These are phyloP conservation scores for Aureobasidium sp. DNA, from an alignment of 2,329 filamentous ascomycete species.

Conservation along the genomic window DNA sequence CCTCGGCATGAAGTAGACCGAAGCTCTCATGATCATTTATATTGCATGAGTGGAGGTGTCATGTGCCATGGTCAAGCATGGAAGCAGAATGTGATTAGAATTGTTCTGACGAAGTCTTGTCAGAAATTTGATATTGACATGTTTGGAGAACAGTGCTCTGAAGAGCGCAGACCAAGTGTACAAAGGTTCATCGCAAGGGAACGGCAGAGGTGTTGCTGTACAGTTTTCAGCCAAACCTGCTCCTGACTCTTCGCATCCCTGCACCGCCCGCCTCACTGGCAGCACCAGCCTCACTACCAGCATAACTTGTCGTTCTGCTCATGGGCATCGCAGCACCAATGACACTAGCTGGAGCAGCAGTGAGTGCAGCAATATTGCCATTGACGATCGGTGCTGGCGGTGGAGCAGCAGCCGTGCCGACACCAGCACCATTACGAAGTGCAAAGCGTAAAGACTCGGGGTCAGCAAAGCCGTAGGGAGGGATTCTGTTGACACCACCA, in stretches of 20 bases:
- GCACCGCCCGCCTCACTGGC: slow-evolving; percentile 17
- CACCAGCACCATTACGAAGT: slow-evolving; percentile 18
- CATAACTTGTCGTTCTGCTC: slow-evolving; percentile 23
- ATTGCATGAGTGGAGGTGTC: background rate
- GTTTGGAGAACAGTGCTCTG: no score
- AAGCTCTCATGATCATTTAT: background rate
- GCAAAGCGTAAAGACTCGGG: slow-evolving; percentile 15
- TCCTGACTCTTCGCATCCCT: slow-evolving; percentile 19
- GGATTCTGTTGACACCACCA: slow-evolving; percentile 29
- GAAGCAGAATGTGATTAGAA: background rate
- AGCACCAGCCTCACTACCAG: slow-evolving; percentile 21
- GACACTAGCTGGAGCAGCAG: slow-evolving; percentile 13
- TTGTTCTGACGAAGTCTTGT: background rate
- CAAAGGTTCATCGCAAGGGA: no score
- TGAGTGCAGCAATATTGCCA: slow-evolving; percentile 21
- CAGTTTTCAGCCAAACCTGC: slow-evolving; percentile 14
- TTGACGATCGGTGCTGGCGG: slow-evolving; percentile 21
- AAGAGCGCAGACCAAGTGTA: no score
- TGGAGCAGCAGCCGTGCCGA: slow-evolving; percentile 19
- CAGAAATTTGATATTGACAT: no score
- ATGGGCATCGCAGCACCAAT: slow-evolving; percentile 25
- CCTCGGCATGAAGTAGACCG: slow-evolving; percentile 7
- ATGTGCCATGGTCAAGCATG: background rate
- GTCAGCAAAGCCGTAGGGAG: slow-evolving; percentile 29
- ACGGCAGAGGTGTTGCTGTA: no score